Evolutionary conservation across 768 basidiomycete genomes (phyloP).

Genomic region (Phaeolepiota aurea): DNA sequence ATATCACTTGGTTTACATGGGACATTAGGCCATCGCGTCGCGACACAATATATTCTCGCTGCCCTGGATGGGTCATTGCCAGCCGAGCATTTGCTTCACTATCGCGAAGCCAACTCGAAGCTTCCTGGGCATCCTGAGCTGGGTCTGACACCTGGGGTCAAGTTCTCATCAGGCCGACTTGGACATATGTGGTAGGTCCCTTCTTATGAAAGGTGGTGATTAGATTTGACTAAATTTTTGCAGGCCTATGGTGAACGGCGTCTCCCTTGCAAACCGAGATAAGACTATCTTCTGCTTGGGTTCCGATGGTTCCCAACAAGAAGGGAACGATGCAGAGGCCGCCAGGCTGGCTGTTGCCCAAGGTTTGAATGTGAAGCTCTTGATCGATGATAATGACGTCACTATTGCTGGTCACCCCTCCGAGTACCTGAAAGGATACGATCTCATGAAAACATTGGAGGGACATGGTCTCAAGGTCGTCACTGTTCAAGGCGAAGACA

Average conservation of each 20-base stretch:
- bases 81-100: conserved; percentile 71
- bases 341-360: conserved; percentile 83
- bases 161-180: conserved; percentile 89
- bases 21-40: conserved; percentile 72
- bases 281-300: conserved; percentile 79
- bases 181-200: conserved; percentile 71
- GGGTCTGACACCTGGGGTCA: conserved; percentile 85
- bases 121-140: conserved; percentile 88
- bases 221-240: not conserved
- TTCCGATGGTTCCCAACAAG: conserved; percentile 88
- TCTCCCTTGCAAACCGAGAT: conserved; percentile 70
- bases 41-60: conserved; percentile 80
- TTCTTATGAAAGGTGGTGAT: not conserved
- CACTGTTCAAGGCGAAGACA: conserved; percentile 67
- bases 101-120: conserved; percentile 79
- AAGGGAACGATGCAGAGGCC: conserved; percentile 87
- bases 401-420: conserved; percentile 91
- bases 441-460: conserved; percentile 59
- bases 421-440: conserved; percentile 75
- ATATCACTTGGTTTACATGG: not conserved
- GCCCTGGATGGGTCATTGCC: conserved; percentile 69
- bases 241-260: conserved; percentile 75
- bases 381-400: conserved; percentile 89
- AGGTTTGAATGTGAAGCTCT: conserved; percentile 72
- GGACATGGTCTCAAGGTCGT: conserved; percentile 80